Base-by-base conservation (phyloP, 2,329 filamentous ascomycete species). In the Nectriaceae sp. region DNA sequence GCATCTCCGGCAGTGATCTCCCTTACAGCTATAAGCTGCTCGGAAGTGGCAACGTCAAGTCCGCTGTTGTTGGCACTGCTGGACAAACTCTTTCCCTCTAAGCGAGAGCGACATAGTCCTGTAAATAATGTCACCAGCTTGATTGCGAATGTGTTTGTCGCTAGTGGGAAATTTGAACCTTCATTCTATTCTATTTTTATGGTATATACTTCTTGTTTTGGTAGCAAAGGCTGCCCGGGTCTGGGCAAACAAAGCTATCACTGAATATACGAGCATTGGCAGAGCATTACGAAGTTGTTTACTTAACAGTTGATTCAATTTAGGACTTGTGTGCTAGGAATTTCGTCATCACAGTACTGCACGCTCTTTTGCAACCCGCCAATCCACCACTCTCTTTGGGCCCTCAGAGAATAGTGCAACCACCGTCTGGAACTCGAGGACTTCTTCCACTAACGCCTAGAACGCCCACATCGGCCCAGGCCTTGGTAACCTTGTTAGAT, bases 1-100 rank as follows among this genome's bases (percentile, higher is more conserved):
- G 74, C n/a, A 68, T 83, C 40, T 76, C 67, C 43, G 69, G 67
- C 26, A 70, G 80, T n/a, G 75, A 75, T 2, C 83, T 85, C 62
- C 62, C 65, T 35, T 84, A 84, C 67, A 69, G 65, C 26, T 69
- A 77, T 63, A 51, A 50, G 39, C 59, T 63, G n/a, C 64, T 83
- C 41, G 79, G 77, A 2, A 73, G 74, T 3, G 65, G 53, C 24
- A 75, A 68, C 40, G 75, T 81, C 46, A 72, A 75, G 65, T 65
- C 60, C 38, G 65, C 71, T 16, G 72, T 81, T 43, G 58, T 60
- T 13, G 61, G 63, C 46, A 65, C 52, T 35, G 73, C 72, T 31
- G 73, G 73, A 35, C 65, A 71, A 60, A 73, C 63, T 19, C 63
- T 74, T 15, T 57, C 44, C 36, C 59, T 71, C 48, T 70, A 68